These are phyloP conservation scores for Yamadazyma sp. DNA, from an alignment of 1,139 yeast species.

Conservation along the genomic window DNA sequence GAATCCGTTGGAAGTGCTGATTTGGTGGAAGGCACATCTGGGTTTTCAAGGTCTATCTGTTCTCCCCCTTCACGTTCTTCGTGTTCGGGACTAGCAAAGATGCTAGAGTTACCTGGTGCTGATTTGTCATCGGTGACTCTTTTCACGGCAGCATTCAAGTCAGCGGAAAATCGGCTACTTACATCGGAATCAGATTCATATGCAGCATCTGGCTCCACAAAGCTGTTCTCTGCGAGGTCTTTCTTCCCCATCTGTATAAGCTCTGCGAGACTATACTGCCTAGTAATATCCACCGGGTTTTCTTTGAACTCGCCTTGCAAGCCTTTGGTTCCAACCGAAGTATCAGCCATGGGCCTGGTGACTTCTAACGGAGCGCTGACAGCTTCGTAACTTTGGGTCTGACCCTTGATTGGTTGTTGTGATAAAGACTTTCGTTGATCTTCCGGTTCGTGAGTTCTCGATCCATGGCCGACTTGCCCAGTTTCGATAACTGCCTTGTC, in stretches of 20 bases:
- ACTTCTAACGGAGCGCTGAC: too few species aligned
- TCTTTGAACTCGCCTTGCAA: background rate
- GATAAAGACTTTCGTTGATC: too few species aligned
- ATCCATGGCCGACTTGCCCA: too few species aligned
- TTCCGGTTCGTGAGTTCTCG: too few species aligned
- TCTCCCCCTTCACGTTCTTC: background rate
- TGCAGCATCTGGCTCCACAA: slow-evolving; percentile 10
- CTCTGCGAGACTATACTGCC: slow-evolving; percentile 13
- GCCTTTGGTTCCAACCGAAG: background rate
- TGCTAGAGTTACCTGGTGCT: background rate
- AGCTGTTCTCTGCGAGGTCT: slow-evolving; percentile 12
- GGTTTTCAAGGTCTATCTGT: background rate
- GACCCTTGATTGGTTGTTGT: too few species aligned
- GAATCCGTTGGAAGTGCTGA: slow-evolving; percentile 8
- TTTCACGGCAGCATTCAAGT: slow-evolving; percentile 17
- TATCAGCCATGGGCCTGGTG: too few species aligned
- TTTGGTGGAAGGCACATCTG: background rate
- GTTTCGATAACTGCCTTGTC: too few species aligned
- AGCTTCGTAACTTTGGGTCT: too few species aligned
- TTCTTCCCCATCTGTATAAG: slow-evolving; percentile 13
- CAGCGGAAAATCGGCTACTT: slow-evolving; percentile 17
- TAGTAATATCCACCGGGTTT: slow-evolving; percentile 4
- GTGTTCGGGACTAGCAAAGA: background rate
- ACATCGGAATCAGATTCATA: slow-evolving; percentile 15
- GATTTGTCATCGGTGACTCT: slow-evolving; percentile 13